Percentiles rank a stretch among this genome's conserved stretches.
Evolutionary conservation across 139 green algal species (phyloP).

Genomic region (Chlamydomonas schloesseri): DNA sequence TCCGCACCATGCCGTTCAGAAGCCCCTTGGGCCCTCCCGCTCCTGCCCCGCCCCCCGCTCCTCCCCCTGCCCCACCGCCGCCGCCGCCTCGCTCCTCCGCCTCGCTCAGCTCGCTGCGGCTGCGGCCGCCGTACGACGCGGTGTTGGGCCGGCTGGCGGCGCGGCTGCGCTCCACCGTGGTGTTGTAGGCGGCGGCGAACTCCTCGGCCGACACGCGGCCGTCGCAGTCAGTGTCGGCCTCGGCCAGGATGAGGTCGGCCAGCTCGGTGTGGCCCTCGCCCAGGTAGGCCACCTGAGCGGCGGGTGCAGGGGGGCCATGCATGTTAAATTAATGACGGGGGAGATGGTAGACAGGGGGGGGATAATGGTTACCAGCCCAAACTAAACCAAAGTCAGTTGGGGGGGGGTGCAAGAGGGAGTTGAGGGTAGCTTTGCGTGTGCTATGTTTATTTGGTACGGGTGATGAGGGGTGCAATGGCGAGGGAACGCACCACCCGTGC

Average conservation of each 20-base stretch:
- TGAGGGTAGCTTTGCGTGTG: too few species aligned
- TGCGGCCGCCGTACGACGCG: neutral
- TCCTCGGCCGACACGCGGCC: conserved; percentile 4
- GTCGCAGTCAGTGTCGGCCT: conserved; percentile 21
- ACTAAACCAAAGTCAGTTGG: too few species aligned
- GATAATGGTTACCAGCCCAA: too few species aligned
- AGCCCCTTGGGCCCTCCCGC: neutral
- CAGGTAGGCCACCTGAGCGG: conserved; percentile 1
- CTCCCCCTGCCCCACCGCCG: neutral
- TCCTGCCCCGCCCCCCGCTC: too few species aligned
- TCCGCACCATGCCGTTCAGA: conserved; percentile 11
- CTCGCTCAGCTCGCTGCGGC: neutral
- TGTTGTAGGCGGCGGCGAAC: conserved; percentile 13
- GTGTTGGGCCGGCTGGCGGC: neutral
- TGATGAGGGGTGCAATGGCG: too few species aligned
- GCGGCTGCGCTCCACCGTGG: neutral
- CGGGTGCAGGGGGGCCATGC: too few species aligned
- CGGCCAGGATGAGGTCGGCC: conserved; percentile 14
- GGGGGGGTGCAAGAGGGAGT: too few species aligned
- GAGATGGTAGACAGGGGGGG: too few species aligned
- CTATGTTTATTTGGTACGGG: too few species aligned
- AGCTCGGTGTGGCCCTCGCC: conserved; percentile 24
- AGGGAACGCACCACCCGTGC: too few species aligned
- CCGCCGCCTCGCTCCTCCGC: neutral
- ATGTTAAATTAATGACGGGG: too few species aligned